Conservation (phyloP, 2,329 filamentous ascomycete genomes). For the Trichoderma polysporum region DNA sequence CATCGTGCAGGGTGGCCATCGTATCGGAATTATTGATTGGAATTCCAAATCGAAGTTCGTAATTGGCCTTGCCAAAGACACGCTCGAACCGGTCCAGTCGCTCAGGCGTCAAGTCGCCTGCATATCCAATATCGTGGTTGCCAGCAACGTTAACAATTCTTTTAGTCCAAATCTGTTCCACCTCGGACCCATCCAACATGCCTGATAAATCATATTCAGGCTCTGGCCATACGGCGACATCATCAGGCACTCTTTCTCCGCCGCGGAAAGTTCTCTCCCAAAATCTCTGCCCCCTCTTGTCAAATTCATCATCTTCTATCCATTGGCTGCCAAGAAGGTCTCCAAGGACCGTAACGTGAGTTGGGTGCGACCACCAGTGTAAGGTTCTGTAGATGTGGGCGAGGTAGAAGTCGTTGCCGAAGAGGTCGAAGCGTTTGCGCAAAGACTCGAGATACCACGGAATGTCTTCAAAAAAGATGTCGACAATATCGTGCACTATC, state of each 20-base stretch:
- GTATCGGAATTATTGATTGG: constrained; percentile 43
- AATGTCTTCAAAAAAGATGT: constrained; percentile 66
- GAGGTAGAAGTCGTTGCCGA: constrained; percentile 93
- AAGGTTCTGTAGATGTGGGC: constrained; percentile 86
- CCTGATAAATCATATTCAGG: constrained; percentile 52
- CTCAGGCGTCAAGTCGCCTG: constrained; percentile 78
- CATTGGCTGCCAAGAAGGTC: constrained; percentile 94
- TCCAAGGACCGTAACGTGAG: constrained; percentile 84
- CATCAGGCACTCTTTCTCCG: constrained; percentile 61
- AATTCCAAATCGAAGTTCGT: constrained; percentile 75
- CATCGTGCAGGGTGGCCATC: constrained; percentile 44
- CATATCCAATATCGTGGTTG: constrained; percentile 96
- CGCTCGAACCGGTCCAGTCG: constrained; percentile 79
- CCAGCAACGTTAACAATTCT: constrained; percentile 87
- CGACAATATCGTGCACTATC: constrained; percentile 57
- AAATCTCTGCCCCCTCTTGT: constrained; percentile 67
- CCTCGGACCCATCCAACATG: constrained; percentile 45
- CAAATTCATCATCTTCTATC: constrained; percentile 85
- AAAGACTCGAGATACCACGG: constrained; percentile 63
- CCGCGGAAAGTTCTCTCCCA: constrained; percentile 79
- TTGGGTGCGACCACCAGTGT: constrained; percentile 80
- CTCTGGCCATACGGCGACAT: constrained; percentile 49
- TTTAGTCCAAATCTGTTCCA: constrained; percentile 62
- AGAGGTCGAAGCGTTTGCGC: constrained; percentile 80
- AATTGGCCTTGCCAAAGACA: constrained; percentile 84